phyloP scores from a whole-genome alignment of 257 asterid species.

The Rehmannia glutinosa region DNA sequence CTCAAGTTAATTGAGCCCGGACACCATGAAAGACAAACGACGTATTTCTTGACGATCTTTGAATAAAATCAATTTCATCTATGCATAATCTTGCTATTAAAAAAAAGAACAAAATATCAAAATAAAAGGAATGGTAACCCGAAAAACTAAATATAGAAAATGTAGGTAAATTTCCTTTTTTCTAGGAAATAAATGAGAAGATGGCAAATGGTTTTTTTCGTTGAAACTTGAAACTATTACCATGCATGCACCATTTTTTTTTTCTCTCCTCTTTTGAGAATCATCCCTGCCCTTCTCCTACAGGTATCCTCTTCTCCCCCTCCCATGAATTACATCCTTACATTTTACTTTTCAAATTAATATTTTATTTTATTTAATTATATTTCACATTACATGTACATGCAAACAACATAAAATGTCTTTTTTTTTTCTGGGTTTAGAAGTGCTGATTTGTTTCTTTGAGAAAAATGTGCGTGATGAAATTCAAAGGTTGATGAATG shows the following conservation, averaged over 20 bases:
- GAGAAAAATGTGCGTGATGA: not conserved
- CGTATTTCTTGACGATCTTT: not conserved
- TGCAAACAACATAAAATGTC: no score
- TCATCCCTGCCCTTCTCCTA: conserved; percentile 65
- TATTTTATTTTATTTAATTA: no score
- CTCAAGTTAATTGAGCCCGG: no score
- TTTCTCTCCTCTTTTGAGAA: conserved; percentile 34
- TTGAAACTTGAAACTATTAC: conserved; percentile 25
- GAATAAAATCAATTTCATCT: no score
- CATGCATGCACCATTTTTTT: conserved; percentile 36
- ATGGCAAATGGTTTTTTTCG: conserved; percentile 23
- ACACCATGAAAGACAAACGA: not conserved
- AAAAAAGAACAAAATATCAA: not conserved
- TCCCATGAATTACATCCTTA: not conserved
- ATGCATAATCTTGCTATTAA: no score
- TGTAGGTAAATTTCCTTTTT: conserved; percentile 24
- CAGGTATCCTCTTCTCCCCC: conserved; percentile 29
- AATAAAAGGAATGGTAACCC: not conserved
- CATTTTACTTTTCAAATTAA: not conserved
- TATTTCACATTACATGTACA: no score
- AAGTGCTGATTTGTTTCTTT: no score
- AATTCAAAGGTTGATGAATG: not conserved
- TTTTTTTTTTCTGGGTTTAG: no score
- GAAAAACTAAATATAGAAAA: conserved; percentile 26
- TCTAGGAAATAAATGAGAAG: conserved; percentile 33